These are phyloP conservation scores for Pilatotrama ljubarskyi DNA, from an alignment of 768 basidiomycete genomes.

Conservation along the genomic window DNA sequence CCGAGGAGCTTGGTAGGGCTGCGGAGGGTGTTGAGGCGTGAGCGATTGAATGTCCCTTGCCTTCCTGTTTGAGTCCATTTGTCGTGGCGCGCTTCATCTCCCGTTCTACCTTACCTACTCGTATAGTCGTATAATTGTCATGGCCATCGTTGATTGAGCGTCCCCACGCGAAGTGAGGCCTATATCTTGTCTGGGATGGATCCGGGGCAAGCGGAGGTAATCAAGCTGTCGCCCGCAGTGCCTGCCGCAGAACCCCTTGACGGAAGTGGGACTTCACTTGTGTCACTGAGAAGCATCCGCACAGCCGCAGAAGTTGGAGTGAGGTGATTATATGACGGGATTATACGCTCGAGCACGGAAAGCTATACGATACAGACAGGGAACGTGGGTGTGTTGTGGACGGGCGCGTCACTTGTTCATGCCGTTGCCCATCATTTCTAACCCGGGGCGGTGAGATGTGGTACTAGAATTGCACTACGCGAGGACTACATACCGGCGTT, in stretches of 20 bases:
- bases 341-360: conserved; percentile 13
- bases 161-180: background rate
- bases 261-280: background rate
- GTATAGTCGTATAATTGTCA: conserved; percentile 1
- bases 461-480: background rate
- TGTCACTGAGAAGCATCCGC: background rate
- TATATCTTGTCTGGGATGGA: background rate
- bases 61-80: background rate
- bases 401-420: conserved; percentile 9
- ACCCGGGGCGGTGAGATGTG: background rate
- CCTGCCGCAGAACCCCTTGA: background rate
- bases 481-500: conserved; percentile 74
- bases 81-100: background rate
- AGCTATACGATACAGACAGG: conserved; percentile 11
- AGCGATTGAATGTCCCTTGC: background rate
- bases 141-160: background rate
- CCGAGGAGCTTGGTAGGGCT: conserved; percentile 14
- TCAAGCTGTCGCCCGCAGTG: background rate
- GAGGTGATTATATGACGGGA: conserved; percentile 9
- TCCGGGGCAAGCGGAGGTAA: background rate
- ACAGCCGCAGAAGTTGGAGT: background rate
- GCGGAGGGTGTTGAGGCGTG: conserved; percentile 18
- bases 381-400: background rate
- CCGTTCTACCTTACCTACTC: background rate
- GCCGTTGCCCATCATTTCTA: conserved; percentile 22